These are phyloP conservation scores for Choricystis sp. DNA, from an alignment of 139 green algal species.

Conservation along the genomic window DNA sequence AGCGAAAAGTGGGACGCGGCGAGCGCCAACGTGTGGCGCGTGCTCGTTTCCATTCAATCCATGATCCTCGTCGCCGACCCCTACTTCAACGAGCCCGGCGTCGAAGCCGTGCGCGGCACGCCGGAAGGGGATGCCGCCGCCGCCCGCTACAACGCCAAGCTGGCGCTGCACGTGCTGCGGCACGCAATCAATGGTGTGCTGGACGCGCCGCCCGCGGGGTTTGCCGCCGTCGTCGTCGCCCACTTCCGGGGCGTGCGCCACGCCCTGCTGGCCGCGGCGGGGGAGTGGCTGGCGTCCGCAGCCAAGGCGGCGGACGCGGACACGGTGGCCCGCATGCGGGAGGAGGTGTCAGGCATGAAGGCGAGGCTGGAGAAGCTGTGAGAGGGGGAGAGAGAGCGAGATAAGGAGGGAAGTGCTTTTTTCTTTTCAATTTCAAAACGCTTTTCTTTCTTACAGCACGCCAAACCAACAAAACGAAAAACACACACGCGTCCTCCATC, in stretches of 20 bases:
- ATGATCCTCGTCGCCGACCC: conserved; percentile 46
- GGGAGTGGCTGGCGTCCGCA: conserved; percentile 4
- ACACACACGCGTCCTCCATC: neutral
- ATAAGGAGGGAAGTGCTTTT: no score
- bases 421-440: no score
- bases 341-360: conserved; percentile 5
- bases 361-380: conserved; percentile 5
- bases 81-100: conserved; percentile 51
- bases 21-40: conserved; percentile 45
- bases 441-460: conserved; percentile 1
- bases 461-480: neutral
- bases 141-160: conserved; percentile 42
- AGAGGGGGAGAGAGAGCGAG: conserved; percentile 4
- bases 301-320: conserved; percentile 7
- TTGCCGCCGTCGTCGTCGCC: conserved; percentile 18
- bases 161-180: conserved; percentile 37
- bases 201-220: conserved; percentile 32
- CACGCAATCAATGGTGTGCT: conserved; percentile 58
- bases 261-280: conserved; percentile 9
- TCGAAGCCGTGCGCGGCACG: conserved; percentile 34
- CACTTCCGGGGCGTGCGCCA: conserved; percentile 14
- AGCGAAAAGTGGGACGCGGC: conserved; percentile 57
- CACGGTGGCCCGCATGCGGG: conserved; percentile 4
- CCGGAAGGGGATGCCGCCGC: conserved; percentile 20
- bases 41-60: conserved; percentile 63